Conservation (phyloP, 163 green algal genomes). For the Volvox carteri region DNA sequence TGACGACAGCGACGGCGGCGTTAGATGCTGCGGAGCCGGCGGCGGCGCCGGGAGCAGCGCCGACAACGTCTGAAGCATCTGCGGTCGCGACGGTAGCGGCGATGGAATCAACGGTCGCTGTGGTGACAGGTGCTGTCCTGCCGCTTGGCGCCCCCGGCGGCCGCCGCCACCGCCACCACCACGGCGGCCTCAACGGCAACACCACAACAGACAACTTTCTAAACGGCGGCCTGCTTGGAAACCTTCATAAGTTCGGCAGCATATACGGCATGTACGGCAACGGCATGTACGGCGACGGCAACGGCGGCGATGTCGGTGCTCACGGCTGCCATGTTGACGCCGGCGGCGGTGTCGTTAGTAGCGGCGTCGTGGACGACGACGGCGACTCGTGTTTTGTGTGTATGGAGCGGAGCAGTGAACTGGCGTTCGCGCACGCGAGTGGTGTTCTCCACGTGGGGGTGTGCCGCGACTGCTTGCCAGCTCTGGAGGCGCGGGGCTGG, state of each 20-base stretch:
- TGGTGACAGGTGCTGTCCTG: no score
- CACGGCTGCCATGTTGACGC: not conserved
- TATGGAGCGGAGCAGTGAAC: not conserved
- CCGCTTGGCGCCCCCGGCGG: no score
- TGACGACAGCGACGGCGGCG: no score
- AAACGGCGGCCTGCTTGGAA: no score
- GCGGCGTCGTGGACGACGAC: not conserved
- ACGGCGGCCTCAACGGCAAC: not conserved
- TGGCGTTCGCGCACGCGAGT: conserved; percentile 20
- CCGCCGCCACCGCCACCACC: not conserved
- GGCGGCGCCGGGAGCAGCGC: no score
- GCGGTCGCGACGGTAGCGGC: no score
- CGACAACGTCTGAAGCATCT: no score
- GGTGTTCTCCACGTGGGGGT: conserved; percentile 18
- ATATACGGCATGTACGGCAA: no score
- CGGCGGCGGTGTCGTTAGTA: not conserved
- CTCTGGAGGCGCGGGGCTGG: conserved; percentile 4
- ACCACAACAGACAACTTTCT: no score
- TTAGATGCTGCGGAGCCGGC: no score
- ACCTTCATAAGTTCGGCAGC: no score
- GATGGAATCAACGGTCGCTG: no score
- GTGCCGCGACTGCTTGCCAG: conserved; percentile 8
- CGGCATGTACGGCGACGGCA: not conserved
- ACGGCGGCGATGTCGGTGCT: not conserved
- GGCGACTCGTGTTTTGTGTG: conserved; percentile 21